These are phyloP conservation scores for Ustilaginoidea virens DNA, from an alignment of 2,329 filamentous ascomycete species.

Conservation along the genomic window DNA sequence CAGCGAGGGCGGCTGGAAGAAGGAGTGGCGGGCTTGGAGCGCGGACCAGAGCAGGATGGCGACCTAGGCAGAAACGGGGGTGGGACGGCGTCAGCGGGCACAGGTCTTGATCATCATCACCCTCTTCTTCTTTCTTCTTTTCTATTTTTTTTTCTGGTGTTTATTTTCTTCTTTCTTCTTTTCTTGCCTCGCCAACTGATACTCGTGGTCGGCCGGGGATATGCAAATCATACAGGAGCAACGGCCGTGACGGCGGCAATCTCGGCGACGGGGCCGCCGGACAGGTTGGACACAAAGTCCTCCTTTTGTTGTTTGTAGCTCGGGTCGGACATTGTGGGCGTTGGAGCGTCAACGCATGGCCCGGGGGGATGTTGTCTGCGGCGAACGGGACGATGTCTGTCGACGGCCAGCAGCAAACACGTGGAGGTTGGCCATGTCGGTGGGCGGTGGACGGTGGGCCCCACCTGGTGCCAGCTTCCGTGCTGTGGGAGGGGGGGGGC, in stretches of 20 bases:
- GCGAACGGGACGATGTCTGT: no score
- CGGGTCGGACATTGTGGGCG: conserved; percentile 19
- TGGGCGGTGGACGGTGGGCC: no score
- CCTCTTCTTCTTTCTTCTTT: neutral
- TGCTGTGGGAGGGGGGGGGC: no score
- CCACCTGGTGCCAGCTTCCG: no score
- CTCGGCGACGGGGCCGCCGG: conserved; percentile 68
- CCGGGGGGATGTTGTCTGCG: no score
- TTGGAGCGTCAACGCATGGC: neutral
- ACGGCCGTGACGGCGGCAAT: conserved; percentile 78
- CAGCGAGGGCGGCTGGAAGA: conserved; percentile 63
- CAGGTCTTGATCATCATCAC: neutral
- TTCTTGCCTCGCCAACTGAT: no score
- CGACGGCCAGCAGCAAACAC: no score
- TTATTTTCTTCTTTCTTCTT: neutral
- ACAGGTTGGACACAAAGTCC: conserved; percentile 84
- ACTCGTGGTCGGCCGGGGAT: neutral
- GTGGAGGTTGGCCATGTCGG: no score
- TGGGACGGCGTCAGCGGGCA: no score
- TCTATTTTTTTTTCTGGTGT: neutral
- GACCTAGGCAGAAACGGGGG: conserved; percentile 43
- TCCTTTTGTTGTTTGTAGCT: conserved; percentile 88
- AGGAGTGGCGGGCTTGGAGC: conserved; percentile 66
- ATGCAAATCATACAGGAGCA: conserved; percentile 48
- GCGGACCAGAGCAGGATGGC: conserved; percentile 78